Evolutionary conservation across 129 eudicot species (phyloP).

Genomic region (Dittrichia graveolens): DNA sequence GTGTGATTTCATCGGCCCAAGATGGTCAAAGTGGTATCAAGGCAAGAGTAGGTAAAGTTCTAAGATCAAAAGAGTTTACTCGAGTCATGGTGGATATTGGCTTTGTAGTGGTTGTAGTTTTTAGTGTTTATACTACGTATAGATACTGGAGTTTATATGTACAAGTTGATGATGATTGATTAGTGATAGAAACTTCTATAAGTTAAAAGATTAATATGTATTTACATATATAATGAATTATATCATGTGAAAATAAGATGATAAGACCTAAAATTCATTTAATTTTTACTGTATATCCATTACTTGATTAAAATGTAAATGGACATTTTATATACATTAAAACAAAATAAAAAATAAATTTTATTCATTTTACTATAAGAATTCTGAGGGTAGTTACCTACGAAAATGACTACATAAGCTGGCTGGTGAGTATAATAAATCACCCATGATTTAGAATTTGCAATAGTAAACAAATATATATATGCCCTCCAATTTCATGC

Average conservation of each 20-base stretch:
- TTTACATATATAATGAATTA: slow-evolving; percentile 15
- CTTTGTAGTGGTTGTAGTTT: slow-evolving; percentile 32
- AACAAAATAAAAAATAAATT: too few relatives aligned
- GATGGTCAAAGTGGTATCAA: slow-evolving; percentile 5
- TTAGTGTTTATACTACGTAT: slow-evolving; percentile 40
- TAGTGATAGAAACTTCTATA: background rate
- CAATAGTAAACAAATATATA: too few relatives aligned
- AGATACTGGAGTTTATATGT: slow-evolving; percentile 40
- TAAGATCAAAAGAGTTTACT: slow-evolving; percentile 21
- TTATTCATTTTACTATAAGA: too few relatives aligned
- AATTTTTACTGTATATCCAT: background rate
- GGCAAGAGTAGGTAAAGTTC: slow-evolving; percentile 5
- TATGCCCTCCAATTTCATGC: too few relatives aligned
- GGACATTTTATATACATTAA: slow-evolving; percentile 1
- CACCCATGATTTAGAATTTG: too few relatives aligned
- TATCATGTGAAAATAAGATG: slow-evolving; percentile 9
- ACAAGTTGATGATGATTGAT: slow-evolving; percentile 21
- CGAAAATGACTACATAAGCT: too few relatives aligned
- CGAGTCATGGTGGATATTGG: slow-evolving; percentile 36
- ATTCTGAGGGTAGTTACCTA: too few relatives aligned
- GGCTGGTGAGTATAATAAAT: too few relatives aligned
- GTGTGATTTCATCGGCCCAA: slow-evolving; percentile 11
- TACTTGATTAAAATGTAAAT: background rate
- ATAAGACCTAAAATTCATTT: background rate
- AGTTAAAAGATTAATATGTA: slow-evolving; percentile 8